A percentile compares a stretch with the other conserved stretches of the same genome.
Evolutionary conservation across 495 filamentous ascomycete genomes (phyloP).

Genomic region (Platismatia glauca): DNA sequence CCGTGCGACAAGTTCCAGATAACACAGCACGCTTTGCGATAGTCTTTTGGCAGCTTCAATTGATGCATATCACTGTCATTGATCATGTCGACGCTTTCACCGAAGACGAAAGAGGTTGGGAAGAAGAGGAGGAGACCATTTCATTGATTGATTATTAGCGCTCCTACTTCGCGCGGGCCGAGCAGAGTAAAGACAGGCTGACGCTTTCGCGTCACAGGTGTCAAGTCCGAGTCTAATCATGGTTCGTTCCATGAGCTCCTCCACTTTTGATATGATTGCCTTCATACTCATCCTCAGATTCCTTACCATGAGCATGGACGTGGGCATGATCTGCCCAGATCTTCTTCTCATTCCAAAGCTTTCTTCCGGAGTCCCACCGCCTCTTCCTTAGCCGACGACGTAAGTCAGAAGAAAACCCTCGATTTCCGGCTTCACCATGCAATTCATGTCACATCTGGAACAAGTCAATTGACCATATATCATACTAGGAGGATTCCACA

Average conservation of each 20-base stretch:
- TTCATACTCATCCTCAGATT: conserved; percentile 24
- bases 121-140: background rate
- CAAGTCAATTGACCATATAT: background rate
- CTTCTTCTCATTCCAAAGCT: conserved; percentile 19
- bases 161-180: no score
- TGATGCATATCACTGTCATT: background rate
- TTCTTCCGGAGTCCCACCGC: conserved; percentile 26
- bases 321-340: conserved; percentile 1
- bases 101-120: background rate
- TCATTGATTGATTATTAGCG: no score
- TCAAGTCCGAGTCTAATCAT: no score
- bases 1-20: background rate
- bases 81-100: background rate
- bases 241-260: conserved; percentile 7
- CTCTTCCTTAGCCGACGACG: conserved; percentile 32
- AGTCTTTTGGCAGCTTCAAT: background rate
- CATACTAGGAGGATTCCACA: conserved; percentile 18
- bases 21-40: background rate
- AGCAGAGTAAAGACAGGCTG: background rate
- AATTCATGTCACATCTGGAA: background rate
- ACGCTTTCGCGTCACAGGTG: background rate
- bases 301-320: conserved; percentile 24
- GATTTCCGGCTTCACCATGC: background rate
- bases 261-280: background rate
- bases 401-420: background rate